Conservation (phyloP, 2,329 filamentous ascomycete genomes). For the Xylariaceae sp. region DNA sequence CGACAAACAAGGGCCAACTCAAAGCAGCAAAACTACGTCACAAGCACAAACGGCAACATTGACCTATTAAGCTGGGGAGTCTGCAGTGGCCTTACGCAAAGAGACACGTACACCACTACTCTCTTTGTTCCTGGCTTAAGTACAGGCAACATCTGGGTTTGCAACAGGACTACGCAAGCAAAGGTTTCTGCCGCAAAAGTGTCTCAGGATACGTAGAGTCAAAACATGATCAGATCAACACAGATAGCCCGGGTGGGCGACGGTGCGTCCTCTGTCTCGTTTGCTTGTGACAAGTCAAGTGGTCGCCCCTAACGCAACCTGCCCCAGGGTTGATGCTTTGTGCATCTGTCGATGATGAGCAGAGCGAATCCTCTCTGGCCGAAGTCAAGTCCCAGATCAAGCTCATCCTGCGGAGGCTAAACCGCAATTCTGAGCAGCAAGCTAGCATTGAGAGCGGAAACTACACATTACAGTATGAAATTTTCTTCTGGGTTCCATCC, state of each 20-base stretch:
- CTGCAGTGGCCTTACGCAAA: constrained; percentile 18
- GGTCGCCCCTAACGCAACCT: constrained; percentile 24
- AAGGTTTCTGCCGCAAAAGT: neutral
- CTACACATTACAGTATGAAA: constrained; percentile 82
- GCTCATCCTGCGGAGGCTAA: constrained; percentile 86
- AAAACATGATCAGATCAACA: constrained; percentile 83
- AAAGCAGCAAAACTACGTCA: constrained; percentile 1
- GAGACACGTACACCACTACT: constrained; percentile 32
- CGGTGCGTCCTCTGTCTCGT: constrained; percentile 57
- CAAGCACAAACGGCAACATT: neutral
- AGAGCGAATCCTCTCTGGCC: constrained; percentile 74
- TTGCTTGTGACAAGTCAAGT: constrained; percentile 24
- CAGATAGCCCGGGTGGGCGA: constrained; percentile 88
- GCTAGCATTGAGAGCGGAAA: constrained; percentile 85
- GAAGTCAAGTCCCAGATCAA: constrained; percentile 93
- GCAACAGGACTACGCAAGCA: neutral
- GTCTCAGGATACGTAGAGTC: constrained; percentile 6
- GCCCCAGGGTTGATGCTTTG: constrained; percentile 85
- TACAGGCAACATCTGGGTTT: constrained; percentile 1
- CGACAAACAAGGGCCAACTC: neutral
- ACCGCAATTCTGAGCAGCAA: constrained; percentile 86
- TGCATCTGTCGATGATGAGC: constrained; percentile 91
- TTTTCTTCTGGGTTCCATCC: neutral
- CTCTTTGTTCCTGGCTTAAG: constrained; percentile 10
- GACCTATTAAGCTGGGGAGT: neutral